Evolutionary conservation across 2,329 filamentous ascomycete species (phyloP).

Genomic region (Nothophaeocryptopus gaeumannii): DNA sequence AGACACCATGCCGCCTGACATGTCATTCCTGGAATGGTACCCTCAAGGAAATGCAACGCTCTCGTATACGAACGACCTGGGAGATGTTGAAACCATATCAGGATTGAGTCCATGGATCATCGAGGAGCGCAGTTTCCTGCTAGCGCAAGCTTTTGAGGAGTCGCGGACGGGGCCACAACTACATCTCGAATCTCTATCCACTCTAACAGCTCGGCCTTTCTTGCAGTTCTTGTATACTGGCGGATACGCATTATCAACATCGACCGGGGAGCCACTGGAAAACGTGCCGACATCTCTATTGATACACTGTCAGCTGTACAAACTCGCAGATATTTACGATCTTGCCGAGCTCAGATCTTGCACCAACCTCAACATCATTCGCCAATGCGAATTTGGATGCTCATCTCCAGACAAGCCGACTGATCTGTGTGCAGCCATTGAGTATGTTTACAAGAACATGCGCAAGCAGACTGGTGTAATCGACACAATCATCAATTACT

Average conservation of each 20-base stretch:
- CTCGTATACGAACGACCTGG: slow-evolving; percentile 34
- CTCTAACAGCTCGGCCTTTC: slow-evolving; percentile 36
- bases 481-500: slow-evolving; percentile 44
- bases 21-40: slow-evolving; percentile 23
- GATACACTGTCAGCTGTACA: slow-evolving; percentile 42
- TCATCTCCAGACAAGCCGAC: slow-evolving; percentile 38
- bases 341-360: slow-evolving; percentile 39
- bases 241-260: slow-evolving; percentile 33
- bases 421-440: slow-evolving; percentile 41
- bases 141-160: slow-evolving; percentile 42
- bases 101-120: slow-evolving; percentile 36
- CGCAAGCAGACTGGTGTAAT: slow-evolving; percentile 32
- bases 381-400: slow-evolving; percentile 40
- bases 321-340: slow-evolving; percentile 42
- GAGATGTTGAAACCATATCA: slow-evolving; percentile 34
- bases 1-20: slow-evolving; percentile 4
- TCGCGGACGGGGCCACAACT: slow-evolving; percentile 33
- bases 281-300: slow-evolving; percentile 37
- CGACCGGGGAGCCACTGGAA: slow-evolving; percentile 24
- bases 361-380: slow-evolving; percentile 41
- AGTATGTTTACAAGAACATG: slow-evolving; percentile 32
- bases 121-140: slow-evolving; percentile 37
- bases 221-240: slow-evolving; percentile 44
- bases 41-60: slow-evolving; percentile 29
- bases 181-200: slow-evolving; percentile 39